Evolutionary conservation across 805 yeast species (phyloP), one percentile per base, ranked within the genome.

Genomic region (Scheffersomyces lignosus): DNA sequence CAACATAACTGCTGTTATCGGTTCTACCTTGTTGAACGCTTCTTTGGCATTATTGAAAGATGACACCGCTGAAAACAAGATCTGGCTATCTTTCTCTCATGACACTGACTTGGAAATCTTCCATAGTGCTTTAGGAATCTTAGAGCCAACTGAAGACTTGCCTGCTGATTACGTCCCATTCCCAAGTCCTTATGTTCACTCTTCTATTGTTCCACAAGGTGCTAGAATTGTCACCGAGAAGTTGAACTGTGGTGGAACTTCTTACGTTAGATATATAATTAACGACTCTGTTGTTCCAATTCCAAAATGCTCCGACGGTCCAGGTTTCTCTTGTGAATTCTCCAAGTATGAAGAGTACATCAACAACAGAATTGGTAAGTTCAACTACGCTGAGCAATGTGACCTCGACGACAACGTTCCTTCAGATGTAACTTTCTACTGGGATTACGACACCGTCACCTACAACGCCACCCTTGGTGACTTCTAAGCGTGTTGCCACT

Each of bases 381-480:
- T 50, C 14, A 48, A 52, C 29, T 68, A 56, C 43, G 48, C 43
- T 27, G 41, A 49, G 15, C 62, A 62, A 17, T 70, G 75, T 48
- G 53, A 52, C 41, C 48, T 39, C 25, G 34, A 24, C 9, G 37
- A 15, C 14, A 15, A 20, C 24, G 24, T 20, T 20, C 24, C 41
- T 7, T 38, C 40, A 16, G 37, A 37, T 10, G 42, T 53, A 23
- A 33, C 56, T 8, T 52, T 56, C 40, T 55, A 53, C 40, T 54
- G 60, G 59, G 60, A 53, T 31, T 53, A 48, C 38, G 25, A 31
- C 8, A 36, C 38, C 10, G 47, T 34, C 17, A 39, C 46, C 24
- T 53, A 52, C 33, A 43, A 50, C 26, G 52, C 52, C 25, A 18
- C 32, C 8, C 38, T 34, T 20, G 24, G 24, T 20, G 10, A 20